Conservation (phyloP, 305 asterid species). For the Stenogyne calaminthoides region DNA sequence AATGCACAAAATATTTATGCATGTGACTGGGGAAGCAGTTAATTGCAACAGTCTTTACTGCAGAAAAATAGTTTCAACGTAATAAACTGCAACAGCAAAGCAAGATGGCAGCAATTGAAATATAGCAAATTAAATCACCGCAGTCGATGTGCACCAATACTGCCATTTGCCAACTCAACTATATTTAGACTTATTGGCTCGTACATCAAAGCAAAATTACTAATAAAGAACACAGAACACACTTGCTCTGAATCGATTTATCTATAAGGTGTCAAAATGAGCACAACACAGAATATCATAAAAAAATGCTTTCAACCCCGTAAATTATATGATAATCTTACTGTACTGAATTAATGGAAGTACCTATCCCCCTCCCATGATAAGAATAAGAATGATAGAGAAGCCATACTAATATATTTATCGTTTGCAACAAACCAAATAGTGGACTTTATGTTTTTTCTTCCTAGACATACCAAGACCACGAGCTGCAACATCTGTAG, state of each 20-base stretch:
- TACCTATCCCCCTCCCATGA: neutral
- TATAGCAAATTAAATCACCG: neutral
- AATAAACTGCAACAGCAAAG: neutral
- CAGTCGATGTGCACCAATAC: neutral
- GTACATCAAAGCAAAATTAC: neutral
- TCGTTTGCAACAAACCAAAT: slow-evolving; percentile 1
- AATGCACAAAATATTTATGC: neutral
- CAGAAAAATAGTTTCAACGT: neutral
- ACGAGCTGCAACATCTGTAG: slow-evolving; percentile 99
- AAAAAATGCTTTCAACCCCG: too few relatives aligned
- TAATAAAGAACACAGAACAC: too few relatives aligned
- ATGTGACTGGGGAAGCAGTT: neutral
- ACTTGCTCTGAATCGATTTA: neutral
- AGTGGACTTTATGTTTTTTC: slow-evolving; percentile 9
- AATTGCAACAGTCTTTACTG: neutral
- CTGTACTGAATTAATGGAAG: neutral
- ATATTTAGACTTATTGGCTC: neutral
- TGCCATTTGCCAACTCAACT: neutral
- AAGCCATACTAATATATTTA: slow-evolving; percentile 1
- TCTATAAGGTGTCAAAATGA: neutral
- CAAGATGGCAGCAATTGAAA: neutral
- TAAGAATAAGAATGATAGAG: neutral
- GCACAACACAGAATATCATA: neutral
- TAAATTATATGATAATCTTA: neutral
- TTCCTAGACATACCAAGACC: slow-evolving; percentile 77